These are phyloP conservation scores for Talaromyces marneffei DNA, from an alignment of 2,329 filamentous ascomycete species.

Conservation along the genomic window DNA sequence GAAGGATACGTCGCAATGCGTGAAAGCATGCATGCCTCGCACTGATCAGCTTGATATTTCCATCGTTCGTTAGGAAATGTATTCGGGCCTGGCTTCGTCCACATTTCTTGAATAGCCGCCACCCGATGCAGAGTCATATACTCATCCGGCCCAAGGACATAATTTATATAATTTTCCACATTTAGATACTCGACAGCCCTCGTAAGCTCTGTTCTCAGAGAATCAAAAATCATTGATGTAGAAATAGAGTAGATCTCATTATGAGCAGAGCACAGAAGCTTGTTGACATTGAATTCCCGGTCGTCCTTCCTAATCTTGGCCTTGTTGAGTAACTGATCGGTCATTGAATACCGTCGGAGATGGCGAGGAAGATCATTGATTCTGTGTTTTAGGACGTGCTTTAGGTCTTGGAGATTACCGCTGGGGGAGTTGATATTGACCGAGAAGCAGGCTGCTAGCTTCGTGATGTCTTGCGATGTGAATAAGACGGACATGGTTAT, in stretches of 20 bases:
- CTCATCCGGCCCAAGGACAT: conserved; percentile 10
- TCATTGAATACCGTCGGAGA: neutral
- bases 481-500: neutral
- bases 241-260: neutral
- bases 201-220: neutral
- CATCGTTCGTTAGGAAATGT: conserved; percentile 9
- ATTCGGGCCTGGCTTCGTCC: neutral
- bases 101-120: conserved; percentile 6
- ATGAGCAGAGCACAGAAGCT: neutral
- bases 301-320: neutral
- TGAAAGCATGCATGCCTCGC: conserved; percentile 35
- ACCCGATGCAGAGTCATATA: neutral
- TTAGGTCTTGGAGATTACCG: neutral
- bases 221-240: neutral
- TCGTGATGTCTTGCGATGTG: neutral
- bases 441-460: neutral
- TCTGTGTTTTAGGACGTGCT: neutral
- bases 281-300: neutral
- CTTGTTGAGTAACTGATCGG: neutral
- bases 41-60: conserved; percentile 29
- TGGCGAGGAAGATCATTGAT: neutral
- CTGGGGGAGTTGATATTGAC: neutral
- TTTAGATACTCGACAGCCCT: neutral
- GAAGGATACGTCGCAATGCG: conserved; percentile 24
- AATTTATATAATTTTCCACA: neutral